Conservation (phyloP, 106 monocot genomes). For the Gastrodia elata region DNA sequence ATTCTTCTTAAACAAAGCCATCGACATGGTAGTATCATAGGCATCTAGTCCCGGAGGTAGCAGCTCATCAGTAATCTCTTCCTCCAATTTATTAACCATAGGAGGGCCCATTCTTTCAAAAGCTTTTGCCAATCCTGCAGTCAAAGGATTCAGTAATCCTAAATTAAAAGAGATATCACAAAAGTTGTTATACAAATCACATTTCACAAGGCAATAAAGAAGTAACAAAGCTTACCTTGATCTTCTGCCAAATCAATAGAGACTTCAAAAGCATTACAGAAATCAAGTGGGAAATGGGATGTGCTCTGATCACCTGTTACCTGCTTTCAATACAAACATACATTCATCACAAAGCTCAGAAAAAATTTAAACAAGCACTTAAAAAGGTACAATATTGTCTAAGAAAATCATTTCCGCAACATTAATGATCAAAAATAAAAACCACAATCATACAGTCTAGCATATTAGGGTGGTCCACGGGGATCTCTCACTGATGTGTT, state of each 20-base stretch:
- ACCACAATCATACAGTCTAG: background rate
- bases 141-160: conserved; percentile 6
- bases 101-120: conserved; percentile 42
- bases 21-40: conserved; percentile 9
- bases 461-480: background rate
- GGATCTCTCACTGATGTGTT: background rate
- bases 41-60: conserved; percentile 47
- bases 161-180: background rate
- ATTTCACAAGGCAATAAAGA: background rate
- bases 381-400: background rate
- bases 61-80: conserved; percentile 35
- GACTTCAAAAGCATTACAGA: conserved; percentile 7
- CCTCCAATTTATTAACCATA: conserved; percentile 5
- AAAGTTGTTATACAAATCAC: background rate
- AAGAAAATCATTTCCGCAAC: background rate
- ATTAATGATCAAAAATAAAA: background rate
- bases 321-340: conserved; percentile 26
- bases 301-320: conserved; percentile 14
- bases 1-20: conserved; percentile 9
- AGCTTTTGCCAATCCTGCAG: conserved; percentile 18
- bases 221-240: conserved; percentile 11
- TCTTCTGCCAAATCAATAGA: conserved; percentile 9
- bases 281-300: conserved; percentile 10
- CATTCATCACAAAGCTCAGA: background rate
- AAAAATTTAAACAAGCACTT: background rate